Base-by-base conservation (phyloP, 129 eudicot species). In the Chrysanthemum seticuspe region DNA sequence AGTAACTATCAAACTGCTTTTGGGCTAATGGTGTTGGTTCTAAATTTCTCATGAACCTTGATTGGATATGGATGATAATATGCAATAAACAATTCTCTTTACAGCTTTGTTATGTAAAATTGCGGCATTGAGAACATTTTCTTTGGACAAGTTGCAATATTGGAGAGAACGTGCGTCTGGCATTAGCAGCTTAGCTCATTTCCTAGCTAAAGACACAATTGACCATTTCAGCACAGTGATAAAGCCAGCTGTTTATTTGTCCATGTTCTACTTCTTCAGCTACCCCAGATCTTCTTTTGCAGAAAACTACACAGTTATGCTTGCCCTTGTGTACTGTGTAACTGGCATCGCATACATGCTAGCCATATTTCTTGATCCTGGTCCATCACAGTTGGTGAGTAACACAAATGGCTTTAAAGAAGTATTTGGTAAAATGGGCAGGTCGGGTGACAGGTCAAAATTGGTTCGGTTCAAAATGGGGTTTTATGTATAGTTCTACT, bases 121-220 rank as follows among this genome's bases (percentile, higher is more conserved):
- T 56, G 90, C 98, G 67, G 98, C 98, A 52, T 81, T 93, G 84
- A 93, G 97, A 80, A 70, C 96, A 29, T 93, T 93, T 86, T 84
- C 97, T 0, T 74, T 79, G 68, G 98, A 93, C 78, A 93, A 83
- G 79, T 71, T 93, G 83, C 97, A 93, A 67, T 87, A 90, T 69
- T 79, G 96, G 86, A 88, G 98, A 77, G 98, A 93, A 58, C 85
- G 97, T 40, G 83, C 90, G 29, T 83, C 98, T 44, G 98, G 98
- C 51, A 93, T 89, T 12, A 87, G 97, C 80, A 93, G 97, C 74
- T 72, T 93, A 71, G 95, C 98, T 71, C 85, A 93, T 83, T 93
- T 93, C 67, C 82, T 87, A 3, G 74, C 98, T 47, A 93, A 93
- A 68, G 98, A 93, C 67, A 87, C 98, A 3, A 66, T 85, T 11